Evolutionary conservation across 176 grass and related monocot genomes (phyloP).

Genomic region (Neostapfia colusana): DNA sequence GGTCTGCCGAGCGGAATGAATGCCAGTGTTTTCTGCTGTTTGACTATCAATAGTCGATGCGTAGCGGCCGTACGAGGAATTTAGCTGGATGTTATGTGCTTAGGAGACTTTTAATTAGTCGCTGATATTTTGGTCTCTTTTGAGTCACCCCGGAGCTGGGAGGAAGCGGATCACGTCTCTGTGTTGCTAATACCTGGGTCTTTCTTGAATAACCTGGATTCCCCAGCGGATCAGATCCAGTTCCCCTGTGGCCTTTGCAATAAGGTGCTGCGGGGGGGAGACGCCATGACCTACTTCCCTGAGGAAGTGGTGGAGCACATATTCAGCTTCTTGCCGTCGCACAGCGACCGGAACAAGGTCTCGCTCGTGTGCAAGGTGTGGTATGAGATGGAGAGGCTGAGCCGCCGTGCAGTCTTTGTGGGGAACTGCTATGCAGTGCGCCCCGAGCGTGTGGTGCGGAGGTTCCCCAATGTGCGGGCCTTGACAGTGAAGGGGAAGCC

Average conservation of each 20-base stretch:
- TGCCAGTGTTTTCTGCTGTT: conserved; percentile 2
- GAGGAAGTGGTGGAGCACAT: conserved; percentile 94
- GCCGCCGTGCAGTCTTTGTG: conserved; percentile 60
- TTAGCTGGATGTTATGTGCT: conserved; percentile 11
- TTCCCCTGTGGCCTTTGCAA: conserved; percentile 13
- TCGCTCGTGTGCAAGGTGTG: conserved; percentile 81
- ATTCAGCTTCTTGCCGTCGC: conserved; percentile 67
- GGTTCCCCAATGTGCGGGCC: conserved; percentile 54
- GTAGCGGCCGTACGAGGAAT: background rate
- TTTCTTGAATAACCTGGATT: background rate
- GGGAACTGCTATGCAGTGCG: conserved; percentile 75
- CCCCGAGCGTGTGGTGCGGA: conserved; percentile 37
- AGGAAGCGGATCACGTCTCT: conserved; percentile 24
- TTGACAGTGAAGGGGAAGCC: conserved; percentile 79
- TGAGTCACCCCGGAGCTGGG: conserved; percentile 4
- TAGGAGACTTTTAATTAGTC: background rate
- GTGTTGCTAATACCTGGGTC: conserved; percentile 15
- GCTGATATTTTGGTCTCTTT: background rate
- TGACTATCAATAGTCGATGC: conserved; percentile 1
- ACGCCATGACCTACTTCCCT: conserved; percentile 76
- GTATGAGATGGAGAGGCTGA: conserved; percentile 71
- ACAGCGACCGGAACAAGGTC: conserved; percentile 63
- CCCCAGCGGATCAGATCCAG: conserved; percentile 23
- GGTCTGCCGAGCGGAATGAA: conserved; percentile 19
- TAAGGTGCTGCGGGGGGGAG: conserved; percentile 34